Percentiles rank a stretch among this genome's conserved stretches.
phyloP scores from a whole-genome alignment of 306 rosid genomes.

The Glycine soja region DNA sequence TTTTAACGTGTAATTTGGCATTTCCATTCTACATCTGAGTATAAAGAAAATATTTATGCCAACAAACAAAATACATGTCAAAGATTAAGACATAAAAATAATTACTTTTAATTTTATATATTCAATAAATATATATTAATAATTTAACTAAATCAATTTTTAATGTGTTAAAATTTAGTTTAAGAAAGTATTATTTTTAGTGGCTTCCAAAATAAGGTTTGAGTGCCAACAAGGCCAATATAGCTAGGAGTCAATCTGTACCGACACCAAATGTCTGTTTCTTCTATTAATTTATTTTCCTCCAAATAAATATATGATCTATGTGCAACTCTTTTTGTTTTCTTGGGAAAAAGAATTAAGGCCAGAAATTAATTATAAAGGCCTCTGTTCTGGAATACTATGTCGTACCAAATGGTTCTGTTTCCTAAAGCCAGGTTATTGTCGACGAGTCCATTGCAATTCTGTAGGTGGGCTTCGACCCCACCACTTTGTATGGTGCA shows the following conservation, averaged over 20 bases:
- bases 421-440: neutral
- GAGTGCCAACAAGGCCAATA: neutral
- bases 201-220: neutral
- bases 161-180: neutral
- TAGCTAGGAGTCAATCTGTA: neutral
- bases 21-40: no score
- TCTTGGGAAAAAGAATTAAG: no score
- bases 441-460: constrained; percentile 15
- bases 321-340: neutral
- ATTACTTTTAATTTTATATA: neutral
- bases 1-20: no score
- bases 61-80: no score
- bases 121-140: neutral
- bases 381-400: neutral
- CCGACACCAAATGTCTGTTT: neutral
- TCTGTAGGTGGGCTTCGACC: neutral
- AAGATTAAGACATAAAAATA: neutral
- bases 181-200: neutral
- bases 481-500: constrained; percentile 48
- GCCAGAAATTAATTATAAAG: no score
- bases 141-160: neutral
- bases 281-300: neutral
- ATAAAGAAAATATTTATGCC: no score
- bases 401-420: constrained; percentile 2
- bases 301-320: neutral